Conservation (phyloP, 2,329 filamentous ascomycete genomes). For the Claviceps cyperi region DNA sequence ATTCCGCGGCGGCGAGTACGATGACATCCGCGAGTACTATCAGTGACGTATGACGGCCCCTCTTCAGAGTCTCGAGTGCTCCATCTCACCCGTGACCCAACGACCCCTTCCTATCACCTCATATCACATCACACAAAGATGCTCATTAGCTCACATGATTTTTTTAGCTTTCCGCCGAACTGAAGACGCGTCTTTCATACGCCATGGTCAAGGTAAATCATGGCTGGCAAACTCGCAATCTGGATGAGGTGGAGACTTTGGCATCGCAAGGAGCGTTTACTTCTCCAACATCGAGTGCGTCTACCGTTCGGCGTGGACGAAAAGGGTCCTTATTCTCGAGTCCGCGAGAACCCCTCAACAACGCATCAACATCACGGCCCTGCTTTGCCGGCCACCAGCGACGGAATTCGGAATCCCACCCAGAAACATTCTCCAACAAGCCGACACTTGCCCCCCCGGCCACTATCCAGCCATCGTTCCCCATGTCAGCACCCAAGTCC, state of each 20-base stretch:
- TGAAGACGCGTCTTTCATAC: conserved; percentile 76
- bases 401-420: conserved; percentile 23
- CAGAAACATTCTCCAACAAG: conserved; percentile 18
- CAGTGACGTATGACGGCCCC: conserved; percentile 49
- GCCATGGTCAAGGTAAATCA: conserved; percentile 89
- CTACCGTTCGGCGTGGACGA: conserved; percentile 33
- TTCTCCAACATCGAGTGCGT: conserved; percentile 46
- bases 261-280: conserved; percentile 45
- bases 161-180: conserved; percentile 54
- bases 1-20: conserved; percentile 47
- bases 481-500: conserved; percentile 16
- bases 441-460: conserved; percentile 37
- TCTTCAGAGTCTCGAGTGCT: neutral
- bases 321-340: conserved; percentile 20
- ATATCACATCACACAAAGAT: too few relatives aligned
- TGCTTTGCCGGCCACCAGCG: conserved; percentile 10
- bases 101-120: too few relatives aligned
- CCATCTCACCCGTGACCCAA: too few relatives aligned
- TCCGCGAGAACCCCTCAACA: conserved; percentile 5
- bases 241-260: conserved; percentile 63
- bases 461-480: conserved; percentile 36
- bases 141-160: too few relatives aligned
- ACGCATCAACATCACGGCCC: conserved; percentile 18
- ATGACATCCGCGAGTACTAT: conserved; percentile 24
- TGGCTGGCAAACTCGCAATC: conserved; percentile 67